Evolutionary conservation across 257 asterid genomes (phyloP).

Genomic region (Avicennia marina): DNA sequence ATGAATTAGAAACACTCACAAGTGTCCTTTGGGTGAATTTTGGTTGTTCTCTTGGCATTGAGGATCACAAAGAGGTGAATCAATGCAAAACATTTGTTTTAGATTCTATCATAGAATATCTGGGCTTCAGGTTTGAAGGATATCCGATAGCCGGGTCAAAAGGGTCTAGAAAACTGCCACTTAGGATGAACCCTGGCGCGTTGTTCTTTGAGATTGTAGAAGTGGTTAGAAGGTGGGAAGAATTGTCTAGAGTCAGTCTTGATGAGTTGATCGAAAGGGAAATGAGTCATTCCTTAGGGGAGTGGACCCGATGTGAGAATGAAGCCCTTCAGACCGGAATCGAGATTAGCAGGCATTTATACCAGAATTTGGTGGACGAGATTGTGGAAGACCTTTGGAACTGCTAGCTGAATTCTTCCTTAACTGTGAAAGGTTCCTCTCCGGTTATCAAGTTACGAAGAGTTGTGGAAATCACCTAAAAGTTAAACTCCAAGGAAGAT

Average conservation of each 20-base stretch:
- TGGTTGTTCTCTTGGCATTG: conserved; percentile 40
- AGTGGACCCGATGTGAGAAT: conserved; percentile 60
- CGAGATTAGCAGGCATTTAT: conserved; percentile 47
- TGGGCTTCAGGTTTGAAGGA: conserved; percentile 39
- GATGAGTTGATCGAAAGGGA: conserved; percentile 69
- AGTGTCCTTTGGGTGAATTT: conserved; percentile 63
- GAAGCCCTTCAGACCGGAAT: conserved; percentile 59
- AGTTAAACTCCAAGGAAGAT: too few relatives aligned
- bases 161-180: conserved; percentile 42
- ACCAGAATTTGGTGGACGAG: conserved; percentile 69
- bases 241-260: conserved; percentile 33
- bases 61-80: conserved; percentile 37
- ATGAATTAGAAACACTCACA: conserved; percentile 69
- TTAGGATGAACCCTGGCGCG: conserved; percentile 40
- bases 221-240: conserved; percentile 61
- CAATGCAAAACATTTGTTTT: conserved; percentile 46
- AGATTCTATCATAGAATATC: conserved; percentile 64
- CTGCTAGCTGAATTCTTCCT: conserved; percentile 5
- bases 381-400: conserved; percentile 48
- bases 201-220: conserved; percentile 53
- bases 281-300: conserved; percentile 54
- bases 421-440: too few relatives aligned
- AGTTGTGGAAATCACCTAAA: too few relatives aligned
- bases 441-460: too few relatives aligned
- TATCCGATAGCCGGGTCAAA: conserved; percentile 38